A percentile compares a stretch with the other conserved stretches of the same genome.
These are phyloP conservation scores for Lasiodiplodia theobromae DNA, from an alignment of 2,329 filamentous ascomycete species.

Conservation along the genomic window DNA sequence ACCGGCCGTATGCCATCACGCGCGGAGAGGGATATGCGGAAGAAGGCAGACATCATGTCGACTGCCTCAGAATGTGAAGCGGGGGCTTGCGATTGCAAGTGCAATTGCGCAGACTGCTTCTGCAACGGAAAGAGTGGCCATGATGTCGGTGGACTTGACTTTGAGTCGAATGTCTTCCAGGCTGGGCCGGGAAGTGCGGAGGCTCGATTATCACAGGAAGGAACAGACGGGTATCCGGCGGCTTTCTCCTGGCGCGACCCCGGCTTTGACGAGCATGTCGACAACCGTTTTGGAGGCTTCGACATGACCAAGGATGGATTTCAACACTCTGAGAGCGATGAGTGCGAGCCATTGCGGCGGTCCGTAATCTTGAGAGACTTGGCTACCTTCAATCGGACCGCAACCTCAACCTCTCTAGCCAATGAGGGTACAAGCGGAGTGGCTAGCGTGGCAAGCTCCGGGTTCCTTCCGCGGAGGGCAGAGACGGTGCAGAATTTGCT, in stretches of 20 bases:
- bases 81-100: slow-evolving; percentile 7
- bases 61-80: neutral
- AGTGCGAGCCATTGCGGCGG: slow-evolving; percentile 7
- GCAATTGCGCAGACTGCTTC: slow-evolving; percentile 15
- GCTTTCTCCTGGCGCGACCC: slow-evolving; percentile 13
- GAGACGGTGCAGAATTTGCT: slow-evolving; percentile 3
- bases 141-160: neutral
- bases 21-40: neutral
- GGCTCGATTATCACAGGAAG: neutral
- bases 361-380: slow-evolving; percentile 23
- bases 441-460: slow-evolving; percentile 16
- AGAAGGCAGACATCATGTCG: slow-evolving; percentile 6
- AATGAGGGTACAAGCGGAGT: slow-evolving; percentile 26
- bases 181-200: neutral
- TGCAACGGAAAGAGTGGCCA: neutral
- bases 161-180: slow-evolving; percentile 3
- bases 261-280: slow-evolving; percentile 8
- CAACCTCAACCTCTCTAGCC: slow-evolving; percentile 6
- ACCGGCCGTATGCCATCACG: neutral
- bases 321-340: slow-evolving; percentile 4
- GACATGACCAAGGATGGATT: slow-evolving; percentile 20
- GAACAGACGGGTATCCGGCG: neutral
- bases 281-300: slow-evolving; percentile 20
- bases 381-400: slow-evolving; percentile 17
- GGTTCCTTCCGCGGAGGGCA: slow-evolving; percentile 13